Percentiles rank a stretch among this genome's conserved stretches.
Conservation (phyloP, 108 stramenopile genomes). For the Discostella stelligeroides region DNA sequence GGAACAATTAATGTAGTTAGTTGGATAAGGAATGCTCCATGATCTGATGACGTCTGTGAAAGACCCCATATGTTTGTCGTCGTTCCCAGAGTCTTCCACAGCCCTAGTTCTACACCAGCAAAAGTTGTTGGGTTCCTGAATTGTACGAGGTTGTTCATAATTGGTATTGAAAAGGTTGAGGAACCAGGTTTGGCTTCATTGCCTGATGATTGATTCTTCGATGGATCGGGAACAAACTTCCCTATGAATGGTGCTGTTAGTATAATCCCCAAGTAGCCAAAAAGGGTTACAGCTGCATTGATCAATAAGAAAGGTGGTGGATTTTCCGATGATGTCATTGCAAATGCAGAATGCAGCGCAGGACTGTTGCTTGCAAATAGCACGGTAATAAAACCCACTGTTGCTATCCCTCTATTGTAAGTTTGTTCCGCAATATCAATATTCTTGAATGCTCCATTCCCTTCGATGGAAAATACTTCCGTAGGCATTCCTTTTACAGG, state of each 20-base stretch:
- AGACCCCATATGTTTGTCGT: constrained; percentile 78
- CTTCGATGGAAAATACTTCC: neutral
- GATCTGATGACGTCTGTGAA: constrained; percentile 70
- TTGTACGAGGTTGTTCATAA: constrained; percentile 16
- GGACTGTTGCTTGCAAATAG: constrained; percentile 72
- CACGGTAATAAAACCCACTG: constrained; percentile 75
- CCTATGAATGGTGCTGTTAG: constrained; percentile 53
- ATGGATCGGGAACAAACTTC: constrained; percentile 49
- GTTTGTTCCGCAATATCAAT: constrained; percentile 10
- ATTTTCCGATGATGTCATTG: constrained; percentile 16
- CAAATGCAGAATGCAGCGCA: constrained; percentile 67
- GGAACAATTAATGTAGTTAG: constrained; percentile 82
- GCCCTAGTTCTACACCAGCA: constrained; percentile 47
- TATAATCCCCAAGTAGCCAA: constrained; percentile 64
- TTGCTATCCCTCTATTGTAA: constrained; percentile 61
- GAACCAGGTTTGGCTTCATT: constrained; percentile 1
- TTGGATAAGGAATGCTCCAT: constrained; percentile 83
- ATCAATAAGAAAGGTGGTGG: constrained; percentile 64
- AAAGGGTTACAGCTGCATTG: constrained; percentile 66
- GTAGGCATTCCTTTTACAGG: constrained; percentile 17
- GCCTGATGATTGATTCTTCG: constrained; percentile 13
- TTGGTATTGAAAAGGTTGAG: neutral
- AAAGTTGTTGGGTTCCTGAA: constrained; percentile 39
- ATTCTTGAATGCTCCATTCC: no score
- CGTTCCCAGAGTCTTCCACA: constrained; percentile 61